Evolutionary conservation across 2,329 filamentous ascomycete genomes (phyloP).

Genomic region (Juglanconis sp.): DNA sequence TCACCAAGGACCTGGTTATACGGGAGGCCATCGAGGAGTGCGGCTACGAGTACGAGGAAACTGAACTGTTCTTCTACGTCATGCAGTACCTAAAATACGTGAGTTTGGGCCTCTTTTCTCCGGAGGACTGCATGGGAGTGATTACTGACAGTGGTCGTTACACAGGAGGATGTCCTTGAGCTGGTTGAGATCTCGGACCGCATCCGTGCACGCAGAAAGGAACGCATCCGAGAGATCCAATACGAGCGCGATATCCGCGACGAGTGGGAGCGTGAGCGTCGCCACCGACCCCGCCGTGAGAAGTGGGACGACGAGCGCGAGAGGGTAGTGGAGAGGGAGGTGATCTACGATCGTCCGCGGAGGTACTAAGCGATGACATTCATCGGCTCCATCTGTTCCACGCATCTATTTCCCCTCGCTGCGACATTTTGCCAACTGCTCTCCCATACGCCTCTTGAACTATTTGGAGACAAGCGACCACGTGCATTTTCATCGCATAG

Average conservation of each 20-base stretch:
- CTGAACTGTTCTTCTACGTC: constrained; percentile 84
- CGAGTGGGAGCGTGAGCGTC: constrained; percentile 41
- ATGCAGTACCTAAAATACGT: constrained; percentile 88
- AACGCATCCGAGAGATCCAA: constrained; percentile 51
- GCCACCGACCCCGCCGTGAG: constrained; percentile 31
- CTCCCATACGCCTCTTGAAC: not conserved
- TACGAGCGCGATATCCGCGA: constrained; percentile 58
- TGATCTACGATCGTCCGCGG: constrained; percentile 52
- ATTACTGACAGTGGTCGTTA: constrained; percentile 29
- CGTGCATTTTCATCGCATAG: constrained; percentile 8
- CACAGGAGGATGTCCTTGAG: constrained; percentile 79
- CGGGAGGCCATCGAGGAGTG: constrained; percentile 81
- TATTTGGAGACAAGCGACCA: not conserved
- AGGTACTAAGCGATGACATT: constrained; percentile 4
- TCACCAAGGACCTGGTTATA: constrained; percentile 87
- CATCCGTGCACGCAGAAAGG: constrained; percentile 64
- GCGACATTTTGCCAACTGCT: not conserved
- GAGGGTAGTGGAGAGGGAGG: constrained; percentile 59
- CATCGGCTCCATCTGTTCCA: not conserved
- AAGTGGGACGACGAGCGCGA: constrained; percentile 51
- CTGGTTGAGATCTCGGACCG: constrained; percentile 80
- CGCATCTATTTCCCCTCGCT: not conserved
- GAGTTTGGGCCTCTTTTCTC: constrained; percentile 39
- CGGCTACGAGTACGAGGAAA: constrained; percentile 89
- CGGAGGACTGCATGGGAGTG: not conserved